phyloP scores from a whole-genome alignment of 163 green algal genomes.

The Volvox carteri region DNA sequence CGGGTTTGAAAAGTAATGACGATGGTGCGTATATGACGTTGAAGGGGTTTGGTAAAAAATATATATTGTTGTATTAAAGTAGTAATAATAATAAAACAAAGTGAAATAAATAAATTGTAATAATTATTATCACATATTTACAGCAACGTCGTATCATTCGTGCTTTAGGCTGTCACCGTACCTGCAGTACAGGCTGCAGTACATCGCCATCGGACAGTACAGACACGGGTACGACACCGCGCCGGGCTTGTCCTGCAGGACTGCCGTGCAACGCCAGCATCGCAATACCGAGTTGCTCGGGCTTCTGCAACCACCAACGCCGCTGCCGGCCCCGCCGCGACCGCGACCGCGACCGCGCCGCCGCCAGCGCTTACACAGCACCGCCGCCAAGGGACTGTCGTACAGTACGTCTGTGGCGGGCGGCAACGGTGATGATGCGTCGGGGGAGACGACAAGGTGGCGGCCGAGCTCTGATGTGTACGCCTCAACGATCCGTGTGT shows the following conservation, averaged over 20 bases:
- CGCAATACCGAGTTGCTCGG: not conserved
- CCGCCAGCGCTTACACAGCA: constrained; percentile 38
- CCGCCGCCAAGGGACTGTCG: constrained; percentile 37
- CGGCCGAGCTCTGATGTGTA: not conserved
- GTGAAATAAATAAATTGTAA: too few relatives aligned
- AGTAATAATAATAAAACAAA: too few relatives aligned
- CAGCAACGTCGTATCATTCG: too few relatives aligned
- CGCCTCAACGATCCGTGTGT: constrained; percentile 21
- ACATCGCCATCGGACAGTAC: constrained; percentile 52
- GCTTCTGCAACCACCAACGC: too few relatives aligned
- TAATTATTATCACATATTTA: too few relatives aligned
- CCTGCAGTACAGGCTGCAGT: constrained; percentile 57
- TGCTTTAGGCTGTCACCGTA: not conserved
- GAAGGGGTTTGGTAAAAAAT: too few relatives aligned
- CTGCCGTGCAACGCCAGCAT: constrained; percentile 22
- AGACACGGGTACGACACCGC: constrained; percentile 25
- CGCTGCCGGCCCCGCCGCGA: constrained; percentile 13
- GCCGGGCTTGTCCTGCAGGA: not conserved
- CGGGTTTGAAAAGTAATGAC: not conserved
- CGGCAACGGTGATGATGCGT: constrained; percentile 1
- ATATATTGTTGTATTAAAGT: too few relatives aligned
- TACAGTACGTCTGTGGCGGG: constrained; percentile 43
- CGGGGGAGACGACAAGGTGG: not conserved
- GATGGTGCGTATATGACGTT: too few relatives aligned
- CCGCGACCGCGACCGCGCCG: not conserved